Evolutionary conservation across 2,329 filamentous ascomycete genomes (phyloP).

Genomic region (Fusarium nelsonii): DNA sequence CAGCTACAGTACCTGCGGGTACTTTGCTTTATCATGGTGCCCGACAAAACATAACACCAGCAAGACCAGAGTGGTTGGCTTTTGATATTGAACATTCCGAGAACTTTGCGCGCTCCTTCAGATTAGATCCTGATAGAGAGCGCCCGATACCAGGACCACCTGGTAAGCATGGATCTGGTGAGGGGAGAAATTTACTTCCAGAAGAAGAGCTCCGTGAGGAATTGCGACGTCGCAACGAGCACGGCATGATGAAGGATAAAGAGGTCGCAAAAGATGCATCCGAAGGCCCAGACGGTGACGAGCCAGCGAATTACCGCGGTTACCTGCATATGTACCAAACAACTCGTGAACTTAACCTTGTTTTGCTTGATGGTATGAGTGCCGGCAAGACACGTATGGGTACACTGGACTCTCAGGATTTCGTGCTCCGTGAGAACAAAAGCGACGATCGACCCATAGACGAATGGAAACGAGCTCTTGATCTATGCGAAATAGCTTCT

Average conservation of each 20-base stretch:
- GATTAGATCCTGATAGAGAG: neutral
- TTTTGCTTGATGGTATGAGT: conserved; percentile 78
- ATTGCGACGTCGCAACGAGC: conserved; percentile 15
- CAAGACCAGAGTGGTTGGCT: conserved; percentile 76
- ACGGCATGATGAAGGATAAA: neutral
- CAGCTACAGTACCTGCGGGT: conserved; percentile 72
- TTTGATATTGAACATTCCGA: conserved; percentile 82
- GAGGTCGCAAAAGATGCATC: neutral
- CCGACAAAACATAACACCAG: conserved; percentile 57
- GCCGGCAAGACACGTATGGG: conserved; percentile 75
- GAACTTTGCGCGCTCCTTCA: conserved; percentile 64
- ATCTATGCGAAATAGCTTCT: conserved; percentile 67
- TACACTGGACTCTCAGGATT: conserved; percentile 76
- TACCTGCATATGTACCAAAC: conserved; percentile 77
- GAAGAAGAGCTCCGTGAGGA: conserved; percentile 21
- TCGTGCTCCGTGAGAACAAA: conserved; percentile 64
- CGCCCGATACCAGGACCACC: neutral
- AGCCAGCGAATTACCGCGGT: conserved; percentile 55
- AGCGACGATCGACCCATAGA: conserved; percentile 37
- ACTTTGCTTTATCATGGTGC: conserved; percentile 77
- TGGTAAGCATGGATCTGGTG: neutral
- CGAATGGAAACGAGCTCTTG: conserved; percentile 65
- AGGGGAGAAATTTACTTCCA: neutral
- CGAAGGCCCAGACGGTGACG: conserved; percentile 17
- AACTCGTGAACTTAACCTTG: conserved; percentile 66